Conservation (phyloP, 23 red algal species). For the Gracilaria caudata region DNA sequence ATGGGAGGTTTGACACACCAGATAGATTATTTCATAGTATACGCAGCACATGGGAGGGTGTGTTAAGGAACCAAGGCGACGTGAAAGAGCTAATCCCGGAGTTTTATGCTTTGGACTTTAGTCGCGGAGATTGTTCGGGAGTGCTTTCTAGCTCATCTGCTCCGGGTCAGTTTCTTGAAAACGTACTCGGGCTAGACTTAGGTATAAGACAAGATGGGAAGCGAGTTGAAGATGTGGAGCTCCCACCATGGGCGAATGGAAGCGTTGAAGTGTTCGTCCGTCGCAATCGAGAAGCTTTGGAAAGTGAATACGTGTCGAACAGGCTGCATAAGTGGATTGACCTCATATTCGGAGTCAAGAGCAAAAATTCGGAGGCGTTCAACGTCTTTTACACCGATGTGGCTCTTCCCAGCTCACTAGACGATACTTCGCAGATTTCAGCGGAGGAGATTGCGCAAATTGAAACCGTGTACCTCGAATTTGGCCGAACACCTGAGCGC, state of each 20-base stretch:
- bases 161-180: conserved; percentile 67
- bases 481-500: conserved; percentile 80
- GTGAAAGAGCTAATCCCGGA: conserved; percentile 92
- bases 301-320: conserved; percentile 68
- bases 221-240: conserved; percentile 67
- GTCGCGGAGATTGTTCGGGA: conserved; percentile 25
- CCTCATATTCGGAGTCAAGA: conserved; percentile 88
- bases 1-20: conserved; percentile 80
- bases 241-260: conserved; percentile 81
- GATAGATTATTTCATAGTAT: conserved; percentile 86
- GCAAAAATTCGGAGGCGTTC: conserved; percentile 40
- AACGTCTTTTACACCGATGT: conserved; percentile 83
- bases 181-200: conserved; percentile 64
- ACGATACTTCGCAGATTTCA: conserved; percentile 25
- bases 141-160: conserved; percentile 36
- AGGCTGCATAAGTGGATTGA: conserved; percentile 86
- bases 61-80: conserved; percentile 64
- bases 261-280: conserved; percentile 72
- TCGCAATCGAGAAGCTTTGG: conserved; percentile 62
- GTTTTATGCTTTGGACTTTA: conserved; percentile 56
- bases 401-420: conserved; percentile 50
- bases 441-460: conserved; percentile 50
- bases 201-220: conserved; percentile 82
- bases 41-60: conserved; percentile 60
- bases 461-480: conserved; percentile 77